Percentiles rank a stretch among this genome's conserved stretches.
These are phyloP conservation scores for Mucor lusitanicus DNA, from an alignment of 371 early-diverging fungal genomes.

Conservation along the genomic window DNA sequence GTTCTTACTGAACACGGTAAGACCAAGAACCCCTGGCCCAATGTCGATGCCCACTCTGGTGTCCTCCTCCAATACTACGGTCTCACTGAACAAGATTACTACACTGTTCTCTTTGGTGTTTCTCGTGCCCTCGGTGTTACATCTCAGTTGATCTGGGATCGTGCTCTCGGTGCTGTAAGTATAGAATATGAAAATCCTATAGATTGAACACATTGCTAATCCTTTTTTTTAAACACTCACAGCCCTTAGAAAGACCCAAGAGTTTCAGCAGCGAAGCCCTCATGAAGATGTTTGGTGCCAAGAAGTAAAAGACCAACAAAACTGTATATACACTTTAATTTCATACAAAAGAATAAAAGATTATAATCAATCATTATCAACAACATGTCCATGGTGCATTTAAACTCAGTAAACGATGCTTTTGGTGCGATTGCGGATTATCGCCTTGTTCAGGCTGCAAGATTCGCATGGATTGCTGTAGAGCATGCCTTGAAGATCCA, in stretches of 20 bases:
- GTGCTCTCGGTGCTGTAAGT: constrained; percentile 77
- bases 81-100: constrained; percentile 96
- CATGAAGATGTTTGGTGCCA: constrained; percentile 73
- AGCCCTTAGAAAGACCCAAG: constrained; percentile 97
- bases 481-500: no score
- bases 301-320: constrained; percentile 35
- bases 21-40: constrained; percentile 99
- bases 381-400: no score
- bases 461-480: no score
- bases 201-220: constrained; percentile 4
- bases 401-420: no score
- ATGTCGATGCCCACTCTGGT: constrained; percentile 98
- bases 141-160: constrained; percentile 94
- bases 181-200: constrained; percentile 60
- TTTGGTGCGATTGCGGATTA: no score
- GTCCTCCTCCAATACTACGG: constrained; percentile 97
- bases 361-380: no score
- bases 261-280: constrained; percentile 87
- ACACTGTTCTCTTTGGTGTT: constrained; percentile 99
- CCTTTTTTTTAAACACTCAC: not conserved
- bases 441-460: no score
- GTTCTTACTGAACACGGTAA: constrained; percentile 98
- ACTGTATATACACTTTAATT: not conserved
- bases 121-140: constrained; percentile 96
- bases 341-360: not conserved